Evolutionary conservation across 148 eudicot species (phyloP), one percentile per base, ranked within the genome.

Genomic region (Rhododendron mucronatum): DNA sequence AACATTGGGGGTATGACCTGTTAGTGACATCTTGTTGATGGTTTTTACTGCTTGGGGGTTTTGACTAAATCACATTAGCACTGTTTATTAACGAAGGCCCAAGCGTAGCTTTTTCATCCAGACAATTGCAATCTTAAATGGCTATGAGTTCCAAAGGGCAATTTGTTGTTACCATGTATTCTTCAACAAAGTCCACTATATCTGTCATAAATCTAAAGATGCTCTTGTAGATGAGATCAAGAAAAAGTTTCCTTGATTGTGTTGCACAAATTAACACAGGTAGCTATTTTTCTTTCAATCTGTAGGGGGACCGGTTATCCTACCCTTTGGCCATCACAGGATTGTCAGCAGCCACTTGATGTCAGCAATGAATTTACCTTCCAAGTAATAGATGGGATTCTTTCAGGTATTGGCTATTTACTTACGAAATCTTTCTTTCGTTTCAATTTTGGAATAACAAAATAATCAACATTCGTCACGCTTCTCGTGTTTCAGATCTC

Each of bases 291-390:
- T 30, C 65, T 59, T 63, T 35, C 63, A 30, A 28, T 81, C 16
- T 85, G 48, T 63, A 95, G 99, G 98, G 99, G 98, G 63, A 26
- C 28, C 55, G 99, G 96, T 65, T 96, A 96, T 89, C 95, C 98
- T 86, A 51, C 87, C 15, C 80, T 96, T 21, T 95, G 99, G 98
- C 99, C 99, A 30, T 94, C 99, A 78, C 81, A 80, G 65, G 74
- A 85, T 37, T 96, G 99, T 88, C 91, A 67, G 81, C 92, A 96
- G 91, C 99, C 99, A 75, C 97, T 96, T 88, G 99, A 96, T 91
- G 96, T 95, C 90, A 95, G 98, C 91, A 95, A 90, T 81, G 98
- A 96, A 28, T 96, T 95, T 83, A 94, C 99, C 77, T 96, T 96
- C 88, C 88, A 95, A 83, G 84, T 95, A 44, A 93, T 96, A 82